Percentiles rank a stretch among this genome's conserved stretches.
These are phyloP conservation scores for Pseudozyma tsukubaensis DNA, from an alignment of 1,284 basidiomycete genomes.

Conservation along the genomic window DNA sequence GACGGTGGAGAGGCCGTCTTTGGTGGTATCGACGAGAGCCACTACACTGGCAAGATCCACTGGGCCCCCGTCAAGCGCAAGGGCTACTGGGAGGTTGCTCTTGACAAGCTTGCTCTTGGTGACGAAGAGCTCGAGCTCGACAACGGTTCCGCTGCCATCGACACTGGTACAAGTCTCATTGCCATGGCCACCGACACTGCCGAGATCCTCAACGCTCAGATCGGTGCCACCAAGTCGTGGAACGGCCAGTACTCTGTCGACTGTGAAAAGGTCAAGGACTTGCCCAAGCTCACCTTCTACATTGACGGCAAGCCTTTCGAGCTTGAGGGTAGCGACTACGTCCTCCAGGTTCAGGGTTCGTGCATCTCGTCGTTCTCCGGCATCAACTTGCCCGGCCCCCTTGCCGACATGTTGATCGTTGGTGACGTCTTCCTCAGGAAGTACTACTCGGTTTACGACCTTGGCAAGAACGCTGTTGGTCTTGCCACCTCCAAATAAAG, in stretches of 20 bases:
- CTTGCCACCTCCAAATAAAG: conserved; percentile 75
- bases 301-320: conserved; percentile 74
- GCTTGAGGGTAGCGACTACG: conserved; percentile 86
- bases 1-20: conserved; percentile 94
- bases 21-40: conserved; percentile 85
- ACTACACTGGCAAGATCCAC: conserved; percentile 83
- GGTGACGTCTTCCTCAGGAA: conserved; percentile 76
- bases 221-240: conserved; percentile 68
- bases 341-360: conserved; percentile 86
- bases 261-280: conserved; percentile 81
- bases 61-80: conserved; percentile 94
- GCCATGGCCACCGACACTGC: conserved; percentile 92
- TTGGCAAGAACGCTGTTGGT: conserved; percentile 84
- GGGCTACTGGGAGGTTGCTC: conserved; percentile 85
- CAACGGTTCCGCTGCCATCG: conserved; percentile 84
- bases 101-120: conserved; percentile 70
- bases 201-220: conserved; percentile 95
- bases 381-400: conserved; percentile 88
- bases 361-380: conserved; percentile 96
- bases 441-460: conserved; percentile 95
- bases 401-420: conserved; percentile 90
- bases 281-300: conserved; percentile 88
- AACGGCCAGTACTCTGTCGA: conserved; percentile 74
- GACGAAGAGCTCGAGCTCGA: conserved; percentile 85
- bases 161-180: conserved; percentile 84